Evolutionary conservation across 2,329 filamentous ascomycete species (phyloP), one percentile per base, ranked within the genome.

Genomic region (Mollisiaceae sp.): DNA sequence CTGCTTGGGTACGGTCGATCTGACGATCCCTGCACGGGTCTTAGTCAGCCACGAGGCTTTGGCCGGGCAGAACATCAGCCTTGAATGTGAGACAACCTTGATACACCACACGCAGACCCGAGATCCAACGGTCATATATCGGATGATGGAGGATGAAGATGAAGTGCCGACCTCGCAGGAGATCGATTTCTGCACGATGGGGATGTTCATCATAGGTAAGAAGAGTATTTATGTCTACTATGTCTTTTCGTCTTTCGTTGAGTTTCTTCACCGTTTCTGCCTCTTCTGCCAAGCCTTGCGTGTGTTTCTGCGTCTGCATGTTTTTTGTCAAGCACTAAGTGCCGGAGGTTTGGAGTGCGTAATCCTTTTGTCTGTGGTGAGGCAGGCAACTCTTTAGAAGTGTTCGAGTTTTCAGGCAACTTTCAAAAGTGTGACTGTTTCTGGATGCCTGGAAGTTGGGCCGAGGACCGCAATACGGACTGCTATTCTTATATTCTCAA

Each of bases 141-240:
- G 74, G 73, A 70, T 67, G 61, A 69, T 72, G 60, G 70, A 68
- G 60, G 65, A 72, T 27, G 68, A 70, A 43, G 68, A 73, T 35
- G 67, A 70, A 22, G 55, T 72, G 50, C 45, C 73, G 38, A 72
- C 75, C 43, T 68, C 72, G 20, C 79, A 80, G 66, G 77, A 78
- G 57, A 82, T 90, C 60, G 88, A 91, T 69, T 90, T 91, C 77
- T 86, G 89, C 66, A 90, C 88, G 0, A 74, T 91, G 73, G 89
- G 89, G 73, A 91, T 91, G 89, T 89, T 91, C 73, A 91, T 91
- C 59, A 87, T 91, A 67, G 89, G 88, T 90, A 79, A 77, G 83
- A 64, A 60, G 24, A 22, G 41, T 43, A 56, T 59, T 43, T 14
- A 54, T 60, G 58, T 55, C 18, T 57, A 22, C 56, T 67, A 45